Evolutionary conservation across 306 rosid genomes (phyloP).

Genomic region (Albizia julibrissin): DNA sequence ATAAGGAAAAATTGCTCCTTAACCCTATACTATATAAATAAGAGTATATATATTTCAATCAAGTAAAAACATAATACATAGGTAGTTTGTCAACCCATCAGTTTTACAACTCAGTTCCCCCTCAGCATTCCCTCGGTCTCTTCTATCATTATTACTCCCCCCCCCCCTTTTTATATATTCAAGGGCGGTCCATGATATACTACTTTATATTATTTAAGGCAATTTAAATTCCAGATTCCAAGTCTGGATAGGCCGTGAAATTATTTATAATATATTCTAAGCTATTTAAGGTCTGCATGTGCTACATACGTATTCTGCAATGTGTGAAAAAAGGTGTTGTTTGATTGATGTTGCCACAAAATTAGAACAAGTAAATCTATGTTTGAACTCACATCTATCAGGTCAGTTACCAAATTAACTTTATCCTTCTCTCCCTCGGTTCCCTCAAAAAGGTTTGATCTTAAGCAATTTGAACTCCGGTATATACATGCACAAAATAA

Average conservation of each 20-base stretch:
- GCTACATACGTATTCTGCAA: background rate
- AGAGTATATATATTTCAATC: background rate
- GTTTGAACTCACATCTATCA: background rate
- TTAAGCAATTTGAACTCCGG: background rate
- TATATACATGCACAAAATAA: background rate
- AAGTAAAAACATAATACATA: too few species aligned
- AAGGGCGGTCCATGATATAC: background rate
- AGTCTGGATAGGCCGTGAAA: background rate
- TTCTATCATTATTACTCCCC: background rate
- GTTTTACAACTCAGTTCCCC: background rate
- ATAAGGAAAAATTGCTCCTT: too few species aligned
- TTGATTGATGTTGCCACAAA: slow-evolving; percentile 27
- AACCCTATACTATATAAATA: too few species aligned
- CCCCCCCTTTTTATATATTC: background rate
- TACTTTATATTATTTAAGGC: background rate
- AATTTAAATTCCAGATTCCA: background rate
- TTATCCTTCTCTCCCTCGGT: background rate
- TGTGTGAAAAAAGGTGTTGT: background rate
- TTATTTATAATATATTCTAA: background rate
- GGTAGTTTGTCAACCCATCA: background rate
- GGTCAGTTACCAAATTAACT: background rate
- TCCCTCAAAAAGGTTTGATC: background rate
- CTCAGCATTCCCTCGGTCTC: background rate
- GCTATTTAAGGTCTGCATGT: background rate
- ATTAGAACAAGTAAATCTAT: background rate